Evolutionary conservation across 2,329 filamentous ascomycete genomes (phyloP), one percentile per base, ranked within the genome.

Genomic region (Lachnellula arida): DNA sequence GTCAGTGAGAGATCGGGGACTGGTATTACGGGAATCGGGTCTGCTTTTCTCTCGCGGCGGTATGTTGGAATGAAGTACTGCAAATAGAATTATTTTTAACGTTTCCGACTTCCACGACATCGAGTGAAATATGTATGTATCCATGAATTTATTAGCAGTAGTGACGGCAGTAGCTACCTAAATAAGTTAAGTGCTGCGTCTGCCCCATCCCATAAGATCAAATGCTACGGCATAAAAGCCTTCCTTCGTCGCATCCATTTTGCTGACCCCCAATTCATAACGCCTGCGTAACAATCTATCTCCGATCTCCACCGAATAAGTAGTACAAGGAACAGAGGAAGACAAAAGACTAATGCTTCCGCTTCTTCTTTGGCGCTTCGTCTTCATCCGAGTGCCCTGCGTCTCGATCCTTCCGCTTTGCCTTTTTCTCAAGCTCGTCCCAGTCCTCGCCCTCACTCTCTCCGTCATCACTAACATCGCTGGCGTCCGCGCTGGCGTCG

Each of bases 401-500:
- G 70, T 84, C 87, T 48, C 87, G 81, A 73, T 93, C 92, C 68
- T 89, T 85, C 74, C 92, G 91, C 76, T 86, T 90, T 3, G 87
- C 92, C 78, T 96, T 96, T 73, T 87, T 86, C 76, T 97, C 93
- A 57, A 97, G 72, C 73, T 95, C 91, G 70, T 97, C 92, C 93
- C 93, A 97, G 68, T 95, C 90, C 71, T 97, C 88, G 49, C 88
- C 88, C 61, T 85, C 89, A 12, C 90, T 88, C 46, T 88, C 88
- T 6, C 92, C 89, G 3, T 84, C 81, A 19, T 88, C 88, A 49
- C 80, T 81, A 46, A 73, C 84, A 54, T 90, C 89, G 12, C 84
- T 88, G 32, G 91, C 93, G 60, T 93, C 89, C 2, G 87, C 89
- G 22, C 84, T 88, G 1, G 87, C 89, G 67, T 96, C 92, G 68